Percentiles rank a stretch among this genome's conserved stretches.
These are phyloP conservation scores for Chernovozyma sophiae-reginae DNA, from an alignment of 1,139 yeast species.

Conservation along the genomic window DNA sequence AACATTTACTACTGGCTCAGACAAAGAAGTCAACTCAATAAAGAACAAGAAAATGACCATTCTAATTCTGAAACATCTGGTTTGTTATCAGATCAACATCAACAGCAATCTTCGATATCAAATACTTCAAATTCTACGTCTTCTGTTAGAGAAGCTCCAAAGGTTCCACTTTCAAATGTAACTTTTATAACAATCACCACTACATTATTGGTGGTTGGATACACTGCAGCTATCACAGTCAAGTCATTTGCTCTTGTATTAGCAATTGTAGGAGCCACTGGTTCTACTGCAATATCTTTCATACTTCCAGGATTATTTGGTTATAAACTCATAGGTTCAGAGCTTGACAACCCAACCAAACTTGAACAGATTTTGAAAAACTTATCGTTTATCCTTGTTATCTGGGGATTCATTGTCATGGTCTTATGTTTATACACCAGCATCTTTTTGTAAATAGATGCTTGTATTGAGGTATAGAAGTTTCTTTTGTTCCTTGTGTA, in stretches of 20 bases:
- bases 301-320: conserved; percentile 60
- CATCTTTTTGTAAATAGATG: conserved; percentile 23
- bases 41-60: not conserved
- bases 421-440: conserved; percentile 37
- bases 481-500: no score
- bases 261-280: conserved; percentile 59
- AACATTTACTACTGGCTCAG: conserved; percentile 60
- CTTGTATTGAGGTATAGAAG: no score
- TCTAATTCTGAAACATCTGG: conserved; percentile 10
- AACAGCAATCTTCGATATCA: not conserved
- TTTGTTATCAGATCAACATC: conserved; percentile 11
- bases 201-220: conserved; percentile 39
- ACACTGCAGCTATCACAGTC: conserved; percentile 40
- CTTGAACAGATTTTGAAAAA: conserved; percentile 22
- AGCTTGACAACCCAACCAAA: conserved; percentile 19
- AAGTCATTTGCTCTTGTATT: conserved; percentile 53
- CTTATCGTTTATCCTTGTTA: conserved; percentile 28
- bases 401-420: conserved; percentile 45
- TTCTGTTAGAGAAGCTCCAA: conserved; percentile 13
- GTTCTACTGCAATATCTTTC: conserved; percentile 57
- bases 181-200: conserved; percentile 49
- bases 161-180: conserved; percentile 49
- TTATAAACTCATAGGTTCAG: conserved; percentile 42
- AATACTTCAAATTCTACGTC: not conserved
- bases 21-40: not conserved